These are phyloP conservation scores for Beauveria bassiana DNA, from an alignment of 2,329 filamentous ascomycete species.

Conservation along the genomic window DNA sequence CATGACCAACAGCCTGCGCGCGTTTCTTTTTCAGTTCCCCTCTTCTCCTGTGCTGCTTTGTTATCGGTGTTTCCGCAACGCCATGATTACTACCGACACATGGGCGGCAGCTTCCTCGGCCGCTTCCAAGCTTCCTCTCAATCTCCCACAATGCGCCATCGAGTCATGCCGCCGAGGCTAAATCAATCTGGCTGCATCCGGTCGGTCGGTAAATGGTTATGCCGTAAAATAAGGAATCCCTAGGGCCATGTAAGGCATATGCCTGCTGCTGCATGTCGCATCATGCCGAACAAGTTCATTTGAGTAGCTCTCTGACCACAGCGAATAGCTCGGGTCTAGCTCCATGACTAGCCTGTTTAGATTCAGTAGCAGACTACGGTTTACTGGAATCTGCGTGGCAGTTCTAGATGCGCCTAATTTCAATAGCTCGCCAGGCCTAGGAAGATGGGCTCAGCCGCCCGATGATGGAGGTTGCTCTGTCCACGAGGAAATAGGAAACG, in stretches of 20 bases:
- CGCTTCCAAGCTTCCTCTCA: background rate
- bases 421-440: background rate
- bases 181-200: background rate
- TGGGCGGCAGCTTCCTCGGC: background rate
- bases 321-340: background rate
- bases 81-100: background rate
- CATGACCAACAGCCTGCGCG: background rate
- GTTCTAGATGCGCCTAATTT: background rate
- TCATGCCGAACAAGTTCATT: background rate
- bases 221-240: background rate
- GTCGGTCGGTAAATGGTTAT: background rate
- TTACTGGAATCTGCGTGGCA: background rate
- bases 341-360: background rate
- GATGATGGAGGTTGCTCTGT: background rate
- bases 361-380: background rate
- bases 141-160: background rate
- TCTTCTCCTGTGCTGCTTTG: background rate
- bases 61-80: background rate
- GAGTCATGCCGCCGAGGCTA: background rate
- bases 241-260: too few species aligned
- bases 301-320: background rate
- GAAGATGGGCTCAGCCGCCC: background rate
- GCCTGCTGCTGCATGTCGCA: background rate
- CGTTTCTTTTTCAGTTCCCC: background rate
- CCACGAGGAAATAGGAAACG: background rate